Percentiles rank a stretch among this genome's conserved stretches.
These are phyloP conservation scores for Phytophthora hibernalis DNA, from an alignment of 352 stramenopile genomes.

Conservation along the genomic window DNA sequence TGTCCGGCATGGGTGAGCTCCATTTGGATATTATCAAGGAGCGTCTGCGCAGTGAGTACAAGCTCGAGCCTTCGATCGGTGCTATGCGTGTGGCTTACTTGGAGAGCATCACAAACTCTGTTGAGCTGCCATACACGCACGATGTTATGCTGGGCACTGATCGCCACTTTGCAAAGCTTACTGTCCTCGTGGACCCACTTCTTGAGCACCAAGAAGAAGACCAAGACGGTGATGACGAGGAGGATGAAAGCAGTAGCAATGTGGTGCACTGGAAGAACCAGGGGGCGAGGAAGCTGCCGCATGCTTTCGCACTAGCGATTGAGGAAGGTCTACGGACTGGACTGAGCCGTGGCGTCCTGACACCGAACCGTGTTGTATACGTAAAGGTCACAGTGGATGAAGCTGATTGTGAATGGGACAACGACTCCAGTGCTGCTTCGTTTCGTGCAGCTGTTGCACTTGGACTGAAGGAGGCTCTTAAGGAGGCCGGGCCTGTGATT, in stretches of 20 bases:
- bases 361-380: constrained; percentile 67
- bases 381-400: constrained; percentile 74
- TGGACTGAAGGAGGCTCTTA: constrained; percentile 64
- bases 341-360: constrained; percentile 67
- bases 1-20: constrained; percentile 96
- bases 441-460: constrained; percentile 67
- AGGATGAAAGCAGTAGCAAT: constrained; percentile 55
- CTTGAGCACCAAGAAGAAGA: constrained; percentile 43
- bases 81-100: constrained; percentile 92
- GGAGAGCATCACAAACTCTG: constrained; percentile 74
- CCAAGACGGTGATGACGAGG: constrained; percentile 17
- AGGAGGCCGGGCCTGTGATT: constrained; percentile 57
- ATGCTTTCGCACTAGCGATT: constrained; percentile 68
- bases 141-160: constrained; percentile 76
- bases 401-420: constrained; percentile 60
- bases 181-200: constrained; percentile 56
- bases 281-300: constrained; percentile 63
- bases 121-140: constrained; percentile 56
- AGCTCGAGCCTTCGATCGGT: constrained; percentile 83
- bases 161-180: constrained; percentile 76
- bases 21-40: constrained; percentile 95
- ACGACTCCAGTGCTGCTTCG: constrained; percentile 70
- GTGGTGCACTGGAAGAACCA: constrained; percentile 63
- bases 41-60: constrained; percentile 90
- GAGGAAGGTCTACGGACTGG: constrained; percentile 69